Base-by-base conservation (phyloP, 331 rosid species). In the Stylosanthes scabra region DNA sequence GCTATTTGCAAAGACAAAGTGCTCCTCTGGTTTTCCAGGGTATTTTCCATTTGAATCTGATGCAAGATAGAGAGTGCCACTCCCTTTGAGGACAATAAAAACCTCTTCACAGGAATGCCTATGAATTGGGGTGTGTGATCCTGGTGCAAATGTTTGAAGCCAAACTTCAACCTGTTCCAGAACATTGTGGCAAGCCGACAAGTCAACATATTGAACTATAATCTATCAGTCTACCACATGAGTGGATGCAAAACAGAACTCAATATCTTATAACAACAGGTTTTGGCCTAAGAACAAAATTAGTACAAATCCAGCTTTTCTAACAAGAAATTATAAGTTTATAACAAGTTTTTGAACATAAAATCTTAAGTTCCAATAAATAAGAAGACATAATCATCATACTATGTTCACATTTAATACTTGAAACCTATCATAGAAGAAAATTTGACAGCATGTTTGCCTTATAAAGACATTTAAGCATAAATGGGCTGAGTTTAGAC, bases 41-140 rank as follows among this genome's bases (percentile, higher is more conserved):
- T 63, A 57, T 79, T 70, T 94, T 63, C 29, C 78, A 63, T 87
- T 77, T 64, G 96, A 89, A 65, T 54, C 71, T 65, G 93, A 67
- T 63, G 99, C 90, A 60, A 88, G 89, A 85, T 81, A 91, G 78
- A 94, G 83, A 71, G 97, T 87, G 55, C 97, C 97, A 81, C 89
- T 85, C 50, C 99, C 97, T 85, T 80, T 90, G n/a, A 91, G 85
- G 78, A 91, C 92, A 66, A 94, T 75, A 71, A 91, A 91, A 78
- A 91, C 91, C 80, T 94, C 96, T 78, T 94, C 99, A 50, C 99
- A 91, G 0, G 99, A 94, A 84, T 91, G 96, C 81, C 95, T 85
- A 73, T 94, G 97, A 80, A 94, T 91, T 10, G 97, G 99, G 10
- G 97, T 94, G 65, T 71, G 80, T 31, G 96, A 81, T 80, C 97